These are phyloP conservation scores for Prunus persica DNA, from an alignment of 306 rosid genomes.

Conservation along the genomic window DNA sequence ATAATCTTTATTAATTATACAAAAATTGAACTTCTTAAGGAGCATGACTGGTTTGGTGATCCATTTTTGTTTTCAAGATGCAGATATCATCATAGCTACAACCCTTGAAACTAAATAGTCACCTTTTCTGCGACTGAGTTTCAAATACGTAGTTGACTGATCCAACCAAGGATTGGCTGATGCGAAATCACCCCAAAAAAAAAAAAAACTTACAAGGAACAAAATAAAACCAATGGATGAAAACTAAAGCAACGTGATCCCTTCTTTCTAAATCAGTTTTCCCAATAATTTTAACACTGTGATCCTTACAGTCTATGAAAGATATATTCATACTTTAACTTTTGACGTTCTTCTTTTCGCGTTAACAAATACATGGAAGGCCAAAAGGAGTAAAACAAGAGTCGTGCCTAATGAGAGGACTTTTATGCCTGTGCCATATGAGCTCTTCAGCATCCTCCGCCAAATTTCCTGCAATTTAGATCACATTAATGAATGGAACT, in stretches of 20 bases:
- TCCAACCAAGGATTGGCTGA: background rate
- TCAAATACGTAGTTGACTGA: background rate
- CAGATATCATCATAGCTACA: no score
- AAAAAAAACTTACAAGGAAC: background rate
- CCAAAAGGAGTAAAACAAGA: conserved; percentile 34
- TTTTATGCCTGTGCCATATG: conserved; percentile 31
- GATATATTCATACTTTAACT: conserved; percentile 50
- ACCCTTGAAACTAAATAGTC: no score
- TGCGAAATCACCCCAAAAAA: background rate
- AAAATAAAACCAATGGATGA: background rate
- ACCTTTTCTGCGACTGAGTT: no score
- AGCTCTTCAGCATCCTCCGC: conserved; percentile 37
- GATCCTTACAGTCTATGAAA: conserved; percentile 9
- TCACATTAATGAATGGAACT: conserved; percentile 2
- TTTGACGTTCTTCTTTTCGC: conserved; percentile 68
- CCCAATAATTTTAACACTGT: background rate
- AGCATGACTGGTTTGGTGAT: no score
- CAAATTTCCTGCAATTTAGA: conserved; percentile 54
- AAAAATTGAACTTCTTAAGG: no score
- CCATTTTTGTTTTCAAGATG: no score
- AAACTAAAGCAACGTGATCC: background rate
- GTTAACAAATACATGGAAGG: conserved; percentile 49
- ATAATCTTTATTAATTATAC: no score
- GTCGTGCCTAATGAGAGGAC: conserved; percentile 33
- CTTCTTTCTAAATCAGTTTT: conserved; percentile 14